These are phyloP conservation scores for Pneumocystis jirovecii DNA, from an alignment of 1,139 yeast genomes.

Conservation along the genomic window DNA sequence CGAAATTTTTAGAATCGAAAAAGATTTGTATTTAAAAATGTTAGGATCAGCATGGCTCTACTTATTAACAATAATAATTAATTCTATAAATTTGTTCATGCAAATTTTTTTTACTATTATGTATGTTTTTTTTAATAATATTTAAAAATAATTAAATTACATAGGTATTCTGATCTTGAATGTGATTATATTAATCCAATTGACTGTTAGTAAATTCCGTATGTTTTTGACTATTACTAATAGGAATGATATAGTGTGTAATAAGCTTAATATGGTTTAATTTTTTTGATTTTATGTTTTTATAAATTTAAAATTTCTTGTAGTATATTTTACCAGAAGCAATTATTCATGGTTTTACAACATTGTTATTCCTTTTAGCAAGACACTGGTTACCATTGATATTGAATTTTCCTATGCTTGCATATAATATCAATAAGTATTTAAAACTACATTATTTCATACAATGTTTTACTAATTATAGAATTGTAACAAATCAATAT, in stretches of 20 bases:
- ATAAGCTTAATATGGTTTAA: conserved; percentile 1
- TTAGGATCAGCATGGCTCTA: conserved; percentile 1
- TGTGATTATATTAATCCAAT: conserved; percentile 3
- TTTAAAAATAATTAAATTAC: neutral
- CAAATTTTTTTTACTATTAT: neutral
- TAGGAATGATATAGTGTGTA: neutral
- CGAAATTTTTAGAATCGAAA: neutral
- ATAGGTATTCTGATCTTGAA: neutral
- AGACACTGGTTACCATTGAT: conserved; percentile 91
- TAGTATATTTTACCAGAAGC: conserved; percentile 68
- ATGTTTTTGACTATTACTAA: neutral
- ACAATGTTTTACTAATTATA: conserved; percentile 21
- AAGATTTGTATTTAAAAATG: neutral
- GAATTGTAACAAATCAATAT: conserved; percentile 61
- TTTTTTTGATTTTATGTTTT: neutral
- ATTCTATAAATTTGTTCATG: neutral
- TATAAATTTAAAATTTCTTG: neutral
- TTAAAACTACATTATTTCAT: neutral
- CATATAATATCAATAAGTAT: conserved; percentile 65
- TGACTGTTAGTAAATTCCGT: neutral
- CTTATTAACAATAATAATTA: neutral
- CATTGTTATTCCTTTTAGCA: conserved; percentile 59
- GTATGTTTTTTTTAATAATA: neutral
- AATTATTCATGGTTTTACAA: conserved; percentile 58
- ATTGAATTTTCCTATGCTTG: conserved; percentile 72